Base-by-base conservation (phyloP, 164 flowering plant genomes). In the Vitis riparia region DNA sequence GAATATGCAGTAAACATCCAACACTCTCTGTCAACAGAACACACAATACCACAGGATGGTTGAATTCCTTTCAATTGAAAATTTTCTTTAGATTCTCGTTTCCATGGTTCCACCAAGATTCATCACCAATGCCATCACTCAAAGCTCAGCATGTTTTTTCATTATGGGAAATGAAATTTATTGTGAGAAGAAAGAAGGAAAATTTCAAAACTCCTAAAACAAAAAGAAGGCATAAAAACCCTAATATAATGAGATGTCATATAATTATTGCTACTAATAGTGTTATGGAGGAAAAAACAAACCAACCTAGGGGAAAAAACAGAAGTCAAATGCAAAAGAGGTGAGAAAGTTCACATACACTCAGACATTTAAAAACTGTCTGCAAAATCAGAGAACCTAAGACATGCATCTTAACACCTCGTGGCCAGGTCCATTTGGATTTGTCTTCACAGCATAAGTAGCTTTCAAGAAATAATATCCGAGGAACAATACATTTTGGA, bases 331-430 rank as follows among this genome's bases (percentile, higher is more conserved):
- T 49, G 37, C 47, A 57, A 55, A 37, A 56, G 69, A 52, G 50
- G 52, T 52, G 78, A 62, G 56, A 68, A 65, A 55, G 48, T 70
- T 51, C 64, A 75, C 44, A 37, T 37, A 37, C 44, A 37, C 44
- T 37, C 7, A 6, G 81, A 76, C 74, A 85, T 76, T 72, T 82
- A 75, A 91, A 95, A 70, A 95, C 67, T 52, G 85, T 75, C 76
- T 95, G 99, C 71, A 95, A 79, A 75, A 95, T 91, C 81, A 92
- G 62, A 76, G 97, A 91, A 52, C 99, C 99, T 79, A 91, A 73
- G 65, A 85, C 76, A 77, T 91, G 89, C 81, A 92, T 85, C 84
- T 77, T 89, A 19, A 37, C 77, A 67, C 89, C 90, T 73, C 67
- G 75, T 17, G 83, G 73, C 97, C 97, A 94, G 29, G 71, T 82